Evolutionary conservation across 805 yeast genomes (phyloP).

Genomic region (Pichia californica): DNA sequence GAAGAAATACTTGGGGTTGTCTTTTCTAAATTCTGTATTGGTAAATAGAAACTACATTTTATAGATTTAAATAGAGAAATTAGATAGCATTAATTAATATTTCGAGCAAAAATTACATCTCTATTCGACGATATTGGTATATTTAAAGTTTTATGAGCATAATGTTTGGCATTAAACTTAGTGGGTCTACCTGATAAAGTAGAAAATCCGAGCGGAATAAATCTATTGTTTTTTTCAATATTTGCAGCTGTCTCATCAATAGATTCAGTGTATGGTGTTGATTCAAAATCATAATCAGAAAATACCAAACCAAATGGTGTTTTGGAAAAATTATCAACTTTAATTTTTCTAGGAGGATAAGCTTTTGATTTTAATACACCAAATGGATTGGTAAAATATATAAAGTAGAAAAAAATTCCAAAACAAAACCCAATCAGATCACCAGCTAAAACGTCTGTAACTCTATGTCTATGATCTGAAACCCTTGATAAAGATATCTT

Average conservation of each 20-base stretch:
- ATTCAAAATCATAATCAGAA: neutral
- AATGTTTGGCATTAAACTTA: neutral
- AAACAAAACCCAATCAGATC: slow-evolving; percentile 30
- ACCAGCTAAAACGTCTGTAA: slow-evolving; percentile 36
- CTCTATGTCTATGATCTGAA: slow-evolving; percentile 43
- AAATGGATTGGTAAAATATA: slow-evolving; percentile 33
- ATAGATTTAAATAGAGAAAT: no score
- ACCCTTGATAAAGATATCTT: slow-evolving; percentile 35
- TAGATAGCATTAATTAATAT: no score
- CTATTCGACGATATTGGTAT: no score
- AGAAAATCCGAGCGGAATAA: neutral
- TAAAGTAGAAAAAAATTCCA: slow-evolving; percentile 31
- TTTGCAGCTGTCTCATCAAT: neutral
- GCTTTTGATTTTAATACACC: slow-evolving; percentile 34
- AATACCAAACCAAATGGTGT: neutral
- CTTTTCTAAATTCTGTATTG: slow-evolving; percentile 89
- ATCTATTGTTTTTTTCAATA: neutral
- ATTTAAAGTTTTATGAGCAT: neutral
- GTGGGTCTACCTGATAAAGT: neutral
- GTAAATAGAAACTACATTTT: slow-evolving; percentile 52
- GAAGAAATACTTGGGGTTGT: slow-evolving; percentile 91
- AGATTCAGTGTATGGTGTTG: neutral
- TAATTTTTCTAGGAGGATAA: slow-evolving; percentile 36
- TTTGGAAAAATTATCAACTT: neutral
- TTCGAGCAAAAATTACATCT: no score